Conservation (phyloP, 495 filamentous ascomycete genomes). For the Delitschia confertaspora region DNA sequence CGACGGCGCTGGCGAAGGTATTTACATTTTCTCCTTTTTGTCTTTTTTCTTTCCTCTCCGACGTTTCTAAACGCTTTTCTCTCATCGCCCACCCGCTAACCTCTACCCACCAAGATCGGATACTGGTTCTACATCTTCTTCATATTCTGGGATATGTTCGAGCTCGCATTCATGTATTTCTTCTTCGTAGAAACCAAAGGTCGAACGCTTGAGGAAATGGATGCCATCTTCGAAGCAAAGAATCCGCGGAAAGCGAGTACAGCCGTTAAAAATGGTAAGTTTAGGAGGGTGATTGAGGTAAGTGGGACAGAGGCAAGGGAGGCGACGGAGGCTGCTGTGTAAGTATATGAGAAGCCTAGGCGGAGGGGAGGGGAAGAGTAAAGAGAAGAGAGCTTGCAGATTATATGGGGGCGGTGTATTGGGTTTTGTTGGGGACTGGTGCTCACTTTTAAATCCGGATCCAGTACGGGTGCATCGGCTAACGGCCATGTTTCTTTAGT, state of each 20-base stretch:
- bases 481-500: too few species aligned
- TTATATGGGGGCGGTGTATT: too few species aligned
- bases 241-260: conserved; percentile 25
- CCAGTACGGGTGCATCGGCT: too few species aligned
- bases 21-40: background rate
- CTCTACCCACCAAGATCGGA: too few species aligned
- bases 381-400: too few species aligned
- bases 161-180: conserved; percentile 23
- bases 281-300: conserved; percentile 12
- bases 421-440: too few species aligned
- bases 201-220: conserved; percentile 21
- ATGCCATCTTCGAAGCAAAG: conserved; percentile 22
- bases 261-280: conserved; percentile 9
- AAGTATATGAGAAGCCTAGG: too few species aligned
- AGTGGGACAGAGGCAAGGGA: too few species aligned
- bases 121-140: conserved; percentile 30
- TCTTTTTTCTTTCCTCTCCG: background rate
- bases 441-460: too few species aligned
- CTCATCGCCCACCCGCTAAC: too few species aligned
- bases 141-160: conserved; percentile 24
- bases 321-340: too few species aligned
- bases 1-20: conserved; percentile 13
- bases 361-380: too few species aligned
- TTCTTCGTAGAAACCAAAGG: conserved; percentile 27
- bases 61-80: background rate